Conservation (phyloP, 768 basidiomycete genomes). For the Panellus pusillus region DNA sequence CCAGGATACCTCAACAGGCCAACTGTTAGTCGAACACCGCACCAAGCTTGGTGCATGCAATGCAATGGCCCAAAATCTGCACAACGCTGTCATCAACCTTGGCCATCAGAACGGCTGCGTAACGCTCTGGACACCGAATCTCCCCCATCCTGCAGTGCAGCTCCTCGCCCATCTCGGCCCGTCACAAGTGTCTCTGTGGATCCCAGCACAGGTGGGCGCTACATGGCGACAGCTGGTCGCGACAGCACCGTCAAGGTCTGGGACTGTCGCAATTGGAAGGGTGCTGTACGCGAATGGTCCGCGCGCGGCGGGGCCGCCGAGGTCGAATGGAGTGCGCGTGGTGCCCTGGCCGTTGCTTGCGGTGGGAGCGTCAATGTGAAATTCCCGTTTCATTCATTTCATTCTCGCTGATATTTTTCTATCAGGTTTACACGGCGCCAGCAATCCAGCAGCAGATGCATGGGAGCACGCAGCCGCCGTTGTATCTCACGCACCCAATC, state of each 20-base stretch:
- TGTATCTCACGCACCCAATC: conserved; percentile 88
- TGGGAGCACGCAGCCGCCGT: conserved; percentile 59
- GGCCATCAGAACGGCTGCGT: conserved; percentile 95
- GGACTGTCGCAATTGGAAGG: conserved; percentile 97
- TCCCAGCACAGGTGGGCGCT: conserved; percentile 79
- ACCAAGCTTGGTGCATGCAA: conserved; percentile 86
- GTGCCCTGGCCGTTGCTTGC: conserved; percentile 76
- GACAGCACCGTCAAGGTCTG: conserved; percentile 93
- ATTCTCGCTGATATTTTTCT: conserved; percentile 4
- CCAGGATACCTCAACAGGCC: conserved; percentile 94
- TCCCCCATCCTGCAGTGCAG: conserved; percentile 88
- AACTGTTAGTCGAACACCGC: conserved; percentile 81
- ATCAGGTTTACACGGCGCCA: conserved; percentile 71
- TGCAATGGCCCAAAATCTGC: conserved; percentile 86
- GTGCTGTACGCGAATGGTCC: conserved; percentile 75
- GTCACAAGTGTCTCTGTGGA: conserved; percentile 81
- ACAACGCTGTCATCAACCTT: conserved; percentile 92
- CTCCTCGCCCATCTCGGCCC: conserved; percentile 87
- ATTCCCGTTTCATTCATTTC: conserved; percentile 1
- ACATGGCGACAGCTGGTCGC: conserved; percentile 87
- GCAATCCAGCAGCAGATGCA: conserved; percentile 59
- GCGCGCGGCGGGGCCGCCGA: conserved; percentile 68
- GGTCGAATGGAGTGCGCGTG: conserved; percentile 84
- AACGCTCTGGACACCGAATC: conserved; percentile 96
- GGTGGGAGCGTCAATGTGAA: conserved; percentile 84